Percentiles rank a stretch among this genome's conserved stretches.
Evolutionary conservation across 2,329 filamentous ascomycete genomes (phyloP).

Genomic region (Pyrenochaeta sp.): DNA sequence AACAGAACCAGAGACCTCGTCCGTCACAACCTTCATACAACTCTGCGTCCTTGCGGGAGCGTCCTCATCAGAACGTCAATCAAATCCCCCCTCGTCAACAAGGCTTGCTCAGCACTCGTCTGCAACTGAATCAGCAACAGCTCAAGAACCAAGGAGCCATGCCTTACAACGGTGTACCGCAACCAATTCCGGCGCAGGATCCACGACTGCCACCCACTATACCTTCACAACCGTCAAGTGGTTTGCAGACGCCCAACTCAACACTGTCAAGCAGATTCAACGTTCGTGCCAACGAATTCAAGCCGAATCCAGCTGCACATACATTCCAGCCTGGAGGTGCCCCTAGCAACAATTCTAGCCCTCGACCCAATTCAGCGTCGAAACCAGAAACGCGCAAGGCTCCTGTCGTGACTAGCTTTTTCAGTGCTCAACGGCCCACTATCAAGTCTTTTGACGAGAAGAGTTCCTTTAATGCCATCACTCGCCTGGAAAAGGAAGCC

Average conservation of each 20-base stretch:
- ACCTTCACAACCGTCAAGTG: constrained; percentile 63
- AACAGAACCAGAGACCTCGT: constrained; percentile 56
- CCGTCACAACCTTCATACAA: constrained; percentile 47
- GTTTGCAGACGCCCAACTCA: constrained; percentile 61
- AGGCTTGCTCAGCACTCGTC: constrained; percentile 58
- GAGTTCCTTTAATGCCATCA: constrained; percentile 67
- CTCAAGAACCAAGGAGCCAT: constrained; percentile 54
- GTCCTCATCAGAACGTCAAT: constrained; percentile 53
- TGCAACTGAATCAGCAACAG: constrained; percentile 61
- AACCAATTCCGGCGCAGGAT: constrained; percentile 68
- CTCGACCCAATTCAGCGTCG: constrained; percentile 61
- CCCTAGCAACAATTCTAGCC: constrained; percentile 73
- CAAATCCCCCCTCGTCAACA: constrained; percentile 47
- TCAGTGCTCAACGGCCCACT: constrained; percentile 73
- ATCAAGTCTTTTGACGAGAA: constrained; percentile 60
- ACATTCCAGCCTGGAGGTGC: constrained; percentile 77
- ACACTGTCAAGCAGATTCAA: constrained; percentile 64
- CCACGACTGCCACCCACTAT: constrained; percentile 76
- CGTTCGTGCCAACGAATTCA: constrained; percentile 76
- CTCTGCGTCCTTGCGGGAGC: constrained; percentile 53
- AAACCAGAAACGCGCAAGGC: constrained; percentile 40
- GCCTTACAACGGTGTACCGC: constrained; percentile 59
- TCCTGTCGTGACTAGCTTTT: constrained; percentile 58
- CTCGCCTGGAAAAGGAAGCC: constrained; percentile 73
- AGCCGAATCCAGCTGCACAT: constrained; percentile 80